Conservation (phyloP, 768 basidiomycete genomes). For the Pleurotus platypus region DNA sequence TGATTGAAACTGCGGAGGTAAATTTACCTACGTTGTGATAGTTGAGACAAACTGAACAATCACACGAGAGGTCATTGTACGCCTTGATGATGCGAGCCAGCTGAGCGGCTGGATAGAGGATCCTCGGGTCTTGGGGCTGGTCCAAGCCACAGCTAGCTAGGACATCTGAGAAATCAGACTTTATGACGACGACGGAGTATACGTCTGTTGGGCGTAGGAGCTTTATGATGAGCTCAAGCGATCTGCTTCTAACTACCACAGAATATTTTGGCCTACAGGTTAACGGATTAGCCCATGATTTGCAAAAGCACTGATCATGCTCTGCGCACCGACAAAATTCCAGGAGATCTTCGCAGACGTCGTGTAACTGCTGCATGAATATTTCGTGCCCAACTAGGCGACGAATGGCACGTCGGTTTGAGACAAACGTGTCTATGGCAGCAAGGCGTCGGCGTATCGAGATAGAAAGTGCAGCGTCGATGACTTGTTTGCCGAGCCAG, state of each 20-base stretch:
- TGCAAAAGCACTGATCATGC: not conserved
- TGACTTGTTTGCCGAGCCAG: not conserved
- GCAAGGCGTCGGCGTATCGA: not conserved
- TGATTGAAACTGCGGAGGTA: not conserved
- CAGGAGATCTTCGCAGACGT: not conserved
- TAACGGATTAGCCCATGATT: not conserved
- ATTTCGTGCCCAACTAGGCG: not conserved
- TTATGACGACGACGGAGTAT: not conserved
- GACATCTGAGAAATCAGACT: constrained; percentile 12
- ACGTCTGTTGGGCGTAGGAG: not conserved
- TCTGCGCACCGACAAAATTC: not conserved
- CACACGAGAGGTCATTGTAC: not conserved
- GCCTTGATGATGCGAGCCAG: not conserved
- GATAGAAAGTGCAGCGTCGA: not conserved
- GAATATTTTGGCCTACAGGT: not conserved
- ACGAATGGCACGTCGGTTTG: not conserved
- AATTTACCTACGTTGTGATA: not conserved
- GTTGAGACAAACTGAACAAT: not conserved
- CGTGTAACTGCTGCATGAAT: not conserved
- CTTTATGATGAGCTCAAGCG: not conserved
- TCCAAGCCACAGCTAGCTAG: constrained; percentile 9
- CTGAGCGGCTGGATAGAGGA: not conserved
- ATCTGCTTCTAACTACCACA: not conserved
- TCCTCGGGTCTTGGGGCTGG: constrained; percentile 16
- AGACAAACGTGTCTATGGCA: not conserved